These are phyloP conservation scores for Boletus fagicola DNA, from an alignment of 768 basidiomycete species.

Conservation along the genomic window DNA sequence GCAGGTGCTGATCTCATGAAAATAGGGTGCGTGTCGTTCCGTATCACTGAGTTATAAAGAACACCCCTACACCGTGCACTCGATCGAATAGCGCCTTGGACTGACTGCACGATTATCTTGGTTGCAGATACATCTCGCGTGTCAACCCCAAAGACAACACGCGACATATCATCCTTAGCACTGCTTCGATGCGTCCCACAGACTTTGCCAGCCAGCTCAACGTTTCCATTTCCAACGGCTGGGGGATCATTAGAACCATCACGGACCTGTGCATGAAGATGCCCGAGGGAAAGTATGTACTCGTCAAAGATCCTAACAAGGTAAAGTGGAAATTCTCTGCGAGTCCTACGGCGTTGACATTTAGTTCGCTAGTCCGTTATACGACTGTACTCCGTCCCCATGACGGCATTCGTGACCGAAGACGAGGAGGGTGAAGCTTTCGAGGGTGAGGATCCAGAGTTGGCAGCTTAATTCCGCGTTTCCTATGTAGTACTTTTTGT, in stretches of 20 bases:
- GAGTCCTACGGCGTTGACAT: conserved; percentile 6
- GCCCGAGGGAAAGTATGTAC: conserved; percentile 96
- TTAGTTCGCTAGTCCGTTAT: conserved; percentile 71
- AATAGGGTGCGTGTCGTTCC: conserved; percentile 69
- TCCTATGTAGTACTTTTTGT: background rate
- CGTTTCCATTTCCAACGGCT: conserved; percentile 91
- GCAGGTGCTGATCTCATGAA: conserved; percentile 97
- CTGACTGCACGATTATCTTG: conserved; percentile 15
- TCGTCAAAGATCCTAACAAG: conserved; percentile 98
- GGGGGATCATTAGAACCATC: conserved; percentile 97
- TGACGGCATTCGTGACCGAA: conserved; percentile 78
- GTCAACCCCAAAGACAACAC: conserved; percentile 92
- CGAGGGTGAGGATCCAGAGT: conserved; percentile 43
- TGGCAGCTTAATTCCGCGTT: conserved; percentile 24
- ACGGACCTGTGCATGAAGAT: conserved; percentile 94
- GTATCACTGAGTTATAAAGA: background rate
- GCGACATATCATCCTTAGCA: conserved; percentile 93
- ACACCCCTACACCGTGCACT: background rate
- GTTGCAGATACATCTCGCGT: conserved; percentile 85
- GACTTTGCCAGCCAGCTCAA: conserved; percentile 96
- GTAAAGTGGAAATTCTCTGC: conserved; percentile 43
- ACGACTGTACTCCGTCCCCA: conserved; percentile 90
- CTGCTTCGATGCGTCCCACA: conserved; percentile 88
- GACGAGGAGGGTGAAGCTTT: conserved; percentile 61
- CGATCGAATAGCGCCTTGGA: background rate